Conservation (phyloP, 495 filamentous ascomycete genomes). For the Aspergillus campestris region DNA sequence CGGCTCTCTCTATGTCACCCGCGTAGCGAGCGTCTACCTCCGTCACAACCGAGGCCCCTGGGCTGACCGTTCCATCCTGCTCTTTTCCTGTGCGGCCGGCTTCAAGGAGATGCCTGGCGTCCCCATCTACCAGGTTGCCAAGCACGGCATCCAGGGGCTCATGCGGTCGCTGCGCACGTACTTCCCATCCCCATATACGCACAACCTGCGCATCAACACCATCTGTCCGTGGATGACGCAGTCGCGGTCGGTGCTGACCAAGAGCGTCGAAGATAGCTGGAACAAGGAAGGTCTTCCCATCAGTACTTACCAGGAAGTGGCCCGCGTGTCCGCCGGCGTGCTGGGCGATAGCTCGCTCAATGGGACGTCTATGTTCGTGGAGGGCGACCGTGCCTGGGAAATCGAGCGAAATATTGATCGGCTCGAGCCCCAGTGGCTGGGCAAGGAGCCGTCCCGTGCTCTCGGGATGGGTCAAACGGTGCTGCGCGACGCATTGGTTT, state of each 20-base stretch:
- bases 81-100: slow-evolving; percentile 37
- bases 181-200: slow-evolving; percentile 27
- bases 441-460: slow-evolving; percentile 26
- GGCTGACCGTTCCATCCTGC: slow-evolving; percentile 37
- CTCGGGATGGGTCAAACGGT: slow-evolving; percentile 30
- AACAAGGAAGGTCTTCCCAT: slow-evolving; percentile 33
- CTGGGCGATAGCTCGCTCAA: slow-evolving; percentile 28
- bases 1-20: slow-evolving; percentile 38
- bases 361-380: slow-evolving; percentile 39
- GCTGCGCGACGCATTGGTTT: slow-evolving; percentile 1
- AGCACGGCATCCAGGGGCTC: slow-evolving; percentile 42
- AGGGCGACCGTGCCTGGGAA: slow-evolving; percentile 41
- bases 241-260: slow-evolving; percentile 27
- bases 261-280: slow-evolving; percentile 36
- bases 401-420: slow-evolving; percentile 38
- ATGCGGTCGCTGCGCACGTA: slow-evolving; percentile 39
- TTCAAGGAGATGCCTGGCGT: slow-evolving; percentile 41
- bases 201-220: slow-evolving; percentile 41
- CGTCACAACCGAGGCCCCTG: slow-evolving; percentile 32
- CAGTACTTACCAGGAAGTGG: slow-evolving; percentile 37
- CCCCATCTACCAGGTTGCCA: slow-evolving; percentile 41
- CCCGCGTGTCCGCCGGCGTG: slow-evolving; percentile 32
- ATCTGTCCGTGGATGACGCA: slow-evolving; percentile 48
- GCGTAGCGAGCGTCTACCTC: slow-evolving; percentile 39
- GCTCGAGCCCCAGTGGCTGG: slow-evolving; percentile 36